Percentiles rank a stretch among this genome's conserved stretches.
These are phyloP conservation scores for Breviolum minutum DNA, from an alignment of 73 alveolate species.

Conservation along the genomic window DNA sequence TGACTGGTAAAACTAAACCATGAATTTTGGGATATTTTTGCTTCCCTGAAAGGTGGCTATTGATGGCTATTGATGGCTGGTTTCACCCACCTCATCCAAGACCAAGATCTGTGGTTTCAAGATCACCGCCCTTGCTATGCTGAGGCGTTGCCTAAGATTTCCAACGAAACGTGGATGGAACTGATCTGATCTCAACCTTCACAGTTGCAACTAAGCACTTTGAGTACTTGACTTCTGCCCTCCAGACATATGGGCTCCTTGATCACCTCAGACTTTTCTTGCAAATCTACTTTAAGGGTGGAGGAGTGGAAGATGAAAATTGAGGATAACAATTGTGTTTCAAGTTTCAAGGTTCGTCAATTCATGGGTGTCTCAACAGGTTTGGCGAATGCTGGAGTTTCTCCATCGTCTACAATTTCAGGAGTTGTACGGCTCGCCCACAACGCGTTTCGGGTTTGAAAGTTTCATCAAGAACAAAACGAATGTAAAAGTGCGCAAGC, in stretches of 20 bases:
- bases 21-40: background rate
- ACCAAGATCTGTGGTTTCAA: slow-evolving; percentile 72
- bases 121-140: slow-evolving; percentile 83
- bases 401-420: too few relatives aligned
- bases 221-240: slow-evolving; percentile 28
- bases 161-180: background rate
- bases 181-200: background rate
- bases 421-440: too few relatives aligned
- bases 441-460: too few relatives aligned
- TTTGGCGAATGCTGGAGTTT: too few relatives aligned
- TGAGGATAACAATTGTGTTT: too few relatives aligned
- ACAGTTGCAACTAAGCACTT: background rate
- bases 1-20: background rate
- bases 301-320: too few relatives aligned
- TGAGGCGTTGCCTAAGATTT: slow-evolving; percentile 75
- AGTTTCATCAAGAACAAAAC: too few relatives aligned
- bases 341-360: too few relatives aligned
- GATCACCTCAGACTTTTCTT: slow-evolving; percentile 20
- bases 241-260: slow-evolving; percentile 73
- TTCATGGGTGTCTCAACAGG: too few relatives aligned
- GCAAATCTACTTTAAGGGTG: too few relatives aligned
- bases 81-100: slow-evolving; percentile 40
- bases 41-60: background rate
- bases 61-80: background rate
- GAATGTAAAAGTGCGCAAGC: too few relatives aligned